Percentiles rank a stretch among this genome's conserved stretches.
phyloP scores from a whole-genome alignment of 2,329 filamentous ascomycete genomes.

The Curvularia lunata region DNA sequence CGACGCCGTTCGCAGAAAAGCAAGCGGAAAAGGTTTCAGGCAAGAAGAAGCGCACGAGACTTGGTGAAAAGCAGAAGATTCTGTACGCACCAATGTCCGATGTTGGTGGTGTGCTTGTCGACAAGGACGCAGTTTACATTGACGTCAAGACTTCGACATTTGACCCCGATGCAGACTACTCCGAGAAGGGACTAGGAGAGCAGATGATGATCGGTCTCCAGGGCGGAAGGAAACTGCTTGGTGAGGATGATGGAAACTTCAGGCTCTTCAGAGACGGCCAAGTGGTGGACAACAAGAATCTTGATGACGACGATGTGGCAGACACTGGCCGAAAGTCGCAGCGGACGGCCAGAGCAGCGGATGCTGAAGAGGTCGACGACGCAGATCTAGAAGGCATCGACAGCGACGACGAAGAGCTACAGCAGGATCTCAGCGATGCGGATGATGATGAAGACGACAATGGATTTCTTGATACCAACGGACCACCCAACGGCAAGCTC shows the following conservation, averaged over 20 bases:
- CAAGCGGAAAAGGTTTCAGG: conserved; percentile 83
- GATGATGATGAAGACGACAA: conserved; percentile 60
- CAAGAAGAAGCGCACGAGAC: conserved; percentile 76
- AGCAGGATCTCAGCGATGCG: conserved; percentile 54
- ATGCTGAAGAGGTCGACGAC: conserved; percentile 58
- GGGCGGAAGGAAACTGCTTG: conserved; percentile 78
- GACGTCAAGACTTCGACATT: conserved; percentile 76
- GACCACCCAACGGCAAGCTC: conserved; percentile 49
- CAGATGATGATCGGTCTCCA: conserved; percentile 93
- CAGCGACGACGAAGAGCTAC: conserved; percentile 62
- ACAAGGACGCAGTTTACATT: conserved; percentile 96
- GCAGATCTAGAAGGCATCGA: conserved; percentile 57
- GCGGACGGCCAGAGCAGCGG: conserved; percentile 58
- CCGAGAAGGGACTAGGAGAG: conserved; percentile 88
- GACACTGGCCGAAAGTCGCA: conserved; percentile 63
- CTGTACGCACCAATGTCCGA: conserved; percentile 98
- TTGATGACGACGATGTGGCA: conserved; percentile 62
- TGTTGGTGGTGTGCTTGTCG: conserved; percentile 92
- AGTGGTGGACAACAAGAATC: conserved; percentile 61
- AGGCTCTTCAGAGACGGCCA: conserved; percentile 83
- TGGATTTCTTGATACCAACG: conserved; percentile 51
- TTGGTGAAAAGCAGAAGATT: conserved; percentile 97
- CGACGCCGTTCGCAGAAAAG: conserved; percentile 89
- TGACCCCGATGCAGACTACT: conserved; percentile 64
- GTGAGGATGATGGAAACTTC: conserved; percentile 80